These are phyloP conservation scores for Acanthamoeba culbertsoni DNA, from an alignment of 208 protist species.

Conservation along the genomic window DNA sequence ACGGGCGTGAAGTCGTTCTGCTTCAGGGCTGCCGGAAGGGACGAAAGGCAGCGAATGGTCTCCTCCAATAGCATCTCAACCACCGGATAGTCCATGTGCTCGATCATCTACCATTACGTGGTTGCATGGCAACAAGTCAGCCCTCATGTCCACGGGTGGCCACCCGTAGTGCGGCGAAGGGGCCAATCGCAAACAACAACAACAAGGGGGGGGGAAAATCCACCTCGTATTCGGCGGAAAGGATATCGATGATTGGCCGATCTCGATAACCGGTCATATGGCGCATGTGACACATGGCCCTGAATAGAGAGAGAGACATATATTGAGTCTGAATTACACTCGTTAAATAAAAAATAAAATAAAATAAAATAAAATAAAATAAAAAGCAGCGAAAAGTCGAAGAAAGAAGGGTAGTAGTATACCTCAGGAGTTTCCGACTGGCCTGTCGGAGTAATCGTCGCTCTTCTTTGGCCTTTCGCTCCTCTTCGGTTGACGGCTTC, in stretches of 20 bases:
- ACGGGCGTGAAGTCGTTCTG: slow-evolving; percentile 35
- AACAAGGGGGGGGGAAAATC: not conserved
- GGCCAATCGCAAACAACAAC: not conserved
- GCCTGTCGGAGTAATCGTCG: not conserved
- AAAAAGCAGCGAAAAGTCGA: no score
- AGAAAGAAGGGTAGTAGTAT: not conserved
- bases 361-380: no score
- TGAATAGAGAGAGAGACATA: no score
- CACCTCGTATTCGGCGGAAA: not conserved
- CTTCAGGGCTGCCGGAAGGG: not conserved
- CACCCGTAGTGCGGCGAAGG: not conserved
- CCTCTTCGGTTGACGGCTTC: not conserved
- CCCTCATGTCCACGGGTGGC: no score
- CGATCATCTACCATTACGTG: not conserved
- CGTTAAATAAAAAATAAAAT: no score
- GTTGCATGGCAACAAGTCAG: no score
- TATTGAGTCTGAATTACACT: no score
- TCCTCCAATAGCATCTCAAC: slow-evolving; percentile 17
- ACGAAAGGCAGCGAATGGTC: not conserved
- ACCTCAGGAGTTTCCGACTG: not conserved
- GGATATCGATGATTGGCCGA: not conserved
- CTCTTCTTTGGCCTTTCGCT: not conserved
- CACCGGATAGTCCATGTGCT: slow-evolving; percentile 24
- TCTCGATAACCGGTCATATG: not conserved
- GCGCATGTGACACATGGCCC: slow-evolving; percentile 26